Evolutionary conservation across 345 rosid genomes (phyloP).

Genomic region (Fremontodendron californicum): DNA sequence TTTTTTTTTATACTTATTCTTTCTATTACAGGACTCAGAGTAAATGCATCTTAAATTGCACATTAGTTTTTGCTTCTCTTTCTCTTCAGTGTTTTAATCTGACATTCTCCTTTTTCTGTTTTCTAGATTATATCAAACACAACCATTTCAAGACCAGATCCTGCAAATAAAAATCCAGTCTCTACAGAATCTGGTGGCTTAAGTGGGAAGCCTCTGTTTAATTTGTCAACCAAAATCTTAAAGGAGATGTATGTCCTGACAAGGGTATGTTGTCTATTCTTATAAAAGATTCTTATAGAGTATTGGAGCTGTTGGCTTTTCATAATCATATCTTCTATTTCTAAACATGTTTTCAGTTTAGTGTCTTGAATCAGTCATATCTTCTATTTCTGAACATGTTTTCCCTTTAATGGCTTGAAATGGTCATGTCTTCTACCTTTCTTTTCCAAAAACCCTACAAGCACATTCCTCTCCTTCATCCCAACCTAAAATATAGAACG

Average conservation of each 20-base stretch:
- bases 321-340: neutral
- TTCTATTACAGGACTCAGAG: neutral
- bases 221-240: constrained; percentile 68
- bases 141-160: constrained; percentile 80
- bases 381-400: neutral
- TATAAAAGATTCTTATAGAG: neutral
- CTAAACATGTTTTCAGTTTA: neutral
- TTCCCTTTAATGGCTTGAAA: neutral
- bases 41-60: neutral
- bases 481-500: neutral
- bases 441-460: neutral
- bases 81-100: neutral
- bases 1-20: neutral
- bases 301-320: neutral
- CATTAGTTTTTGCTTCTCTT: neutral
- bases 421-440: neutral
- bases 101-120: neutral
- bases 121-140: constrained; percentile 85
- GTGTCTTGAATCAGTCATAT: neutral
- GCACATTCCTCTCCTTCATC: neutral
- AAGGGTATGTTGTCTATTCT: constrained; percentile 52
- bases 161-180: constrained; percentile 45
- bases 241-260: constrained; percentile 88
- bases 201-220: constrained; percentile 80
- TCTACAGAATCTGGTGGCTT: constrained; percentile 81